Evolutionary conservation across 495 filamentous ascomycete genomes (phyloP), one percentile per base, ranked within the genome.

Genomic region (Lophiostoma macrostomum): DNA sequence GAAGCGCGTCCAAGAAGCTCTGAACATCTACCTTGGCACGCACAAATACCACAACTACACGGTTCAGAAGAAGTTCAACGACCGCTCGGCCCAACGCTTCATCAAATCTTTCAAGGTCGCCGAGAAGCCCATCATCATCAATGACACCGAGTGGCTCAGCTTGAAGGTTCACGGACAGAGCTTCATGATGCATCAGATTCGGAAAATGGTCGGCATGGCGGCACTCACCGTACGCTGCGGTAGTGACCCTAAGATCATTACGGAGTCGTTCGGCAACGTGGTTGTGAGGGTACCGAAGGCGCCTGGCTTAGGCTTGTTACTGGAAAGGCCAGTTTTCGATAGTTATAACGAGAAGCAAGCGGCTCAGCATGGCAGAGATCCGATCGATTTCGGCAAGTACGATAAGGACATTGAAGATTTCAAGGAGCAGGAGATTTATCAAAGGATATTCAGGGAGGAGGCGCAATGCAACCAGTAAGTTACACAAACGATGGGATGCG

Each of bases 181-280:
- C 52, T 98, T 98, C 77, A 98, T 98, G 93, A 98, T 98, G 93
- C 93, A 98, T 67, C 93, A 98, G 70, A 98, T 98, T 69, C 86
- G 93, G 53, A 96, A 96, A 70, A 98, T 98, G 93, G 87, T 98
- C 13, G 87, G 85, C 54, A 90, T 97, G 89, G 87, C 83, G 30
- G 77, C 89, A 7, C 78, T 98, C 48, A 73, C 90, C 4, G 83
- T 91, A 2, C 82, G 93, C 34, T 89, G 85, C 68, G 94, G 90
- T 35, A 32, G 75, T 81, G 11, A 74, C 82, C 18, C 67, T 72
- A 3, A 76, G 81, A 24, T 42, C 27, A 88, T 97, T 50, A 61
- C 68, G 0, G 81, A 95, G 38, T 91, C 60, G 2, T 59, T 70
- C 19, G 52, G 87, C 58, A 76, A 78, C 1, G 66, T 75, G 3